Conservation (phyloP, 257 asterid genomes). For the Solanum bulbocastanum region DNA sequence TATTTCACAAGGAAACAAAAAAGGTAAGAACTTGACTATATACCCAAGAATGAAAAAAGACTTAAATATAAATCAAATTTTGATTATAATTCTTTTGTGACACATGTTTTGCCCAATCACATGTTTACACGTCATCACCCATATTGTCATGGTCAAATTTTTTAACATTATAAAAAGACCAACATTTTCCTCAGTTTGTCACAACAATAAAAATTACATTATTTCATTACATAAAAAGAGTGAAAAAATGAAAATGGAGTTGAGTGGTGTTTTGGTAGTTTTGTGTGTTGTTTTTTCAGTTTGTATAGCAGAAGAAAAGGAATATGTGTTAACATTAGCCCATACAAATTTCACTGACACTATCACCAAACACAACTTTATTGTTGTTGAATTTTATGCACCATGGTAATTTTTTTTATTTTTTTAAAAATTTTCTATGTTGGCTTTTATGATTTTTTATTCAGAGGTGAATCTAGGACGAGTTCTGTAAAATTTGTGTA, state of each 20-base stretch:
- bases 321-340: conserved; percentile 58
- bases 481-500: background rate
- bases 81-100: background rate
- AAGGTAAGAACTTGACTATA: background rate
- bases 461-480: background rate
- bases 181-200: background rate
- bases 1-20: background rate
- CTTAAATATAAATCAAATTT: background rate
- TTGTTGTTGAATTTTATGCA: conserved; percentile 79
- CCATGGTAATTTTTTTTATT: conserved; percentile 38
- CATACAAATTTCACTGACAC: conserved; percentile 45
- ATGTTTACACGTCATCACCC: background rate
- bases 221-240: background rate
- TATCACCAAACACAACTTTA: conserved; percentile 39
- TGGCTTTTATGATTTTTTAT: background rate
- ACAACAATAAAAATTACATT: background rate
- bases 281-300: conserved; percentile 13
- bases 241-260: background rate
- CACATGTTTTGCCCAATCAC: background rate
- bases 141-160: background rate
- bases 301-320: conserved; percentile 29
- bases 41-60: background rate
- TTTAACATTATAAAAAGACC: background rate
- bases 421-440: background rate
- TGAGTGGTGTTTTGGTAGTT: conserved; percentile 14